Evolutionary conservation across 2,329 filamentous ascomycete genomes (phyloP).

Genomic region (Teratosphaeria zuluensis): DNA sequence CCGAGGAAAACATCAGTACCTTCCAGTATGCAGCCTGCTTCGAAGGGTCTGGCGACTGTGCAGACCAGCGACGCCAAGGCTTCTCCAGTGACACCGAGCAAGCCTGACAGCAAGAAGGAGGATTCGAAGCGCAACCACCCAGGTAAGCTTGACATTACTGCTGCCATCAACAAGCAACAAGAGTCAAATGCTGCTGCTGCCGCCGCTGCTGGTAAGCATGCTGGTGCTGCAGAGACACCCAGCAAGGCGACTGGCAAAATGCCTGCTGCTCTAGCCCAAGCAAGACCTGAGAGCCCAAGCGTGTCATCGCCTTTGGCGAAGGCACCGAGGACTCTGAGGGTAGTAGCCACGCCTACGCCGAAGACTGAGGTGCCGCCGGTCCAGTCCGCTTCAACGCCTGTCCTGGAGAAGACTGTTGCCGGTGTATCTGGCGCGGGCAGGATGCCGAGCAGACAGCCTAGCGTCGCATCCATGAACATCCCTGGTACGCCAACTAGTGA

Average conservation of each 20-base stretch:
- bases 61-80: slow-evolving; percentile 7
- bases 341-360: slow-evolving; percentile 57
- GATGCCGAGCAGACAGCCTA: slow-evolving; percentile 42
- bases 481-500: slow-evolving; percentile 69
- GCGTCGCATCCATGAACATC: slow-evolving; percentile 48
- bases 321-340: slow-evolving; percentile 57
- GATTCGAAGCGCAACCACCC: slow-evolving; percentile 29
- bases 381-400: slow-evolving; percentile 18
- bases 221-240: slow-evolving; percentile 11
- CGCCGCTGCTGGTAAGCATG: slow-evolving; percentile 15
- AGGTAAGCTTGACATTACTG: slow-evolving; percentile 39
- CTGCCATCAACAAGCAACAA: slow-evolving; percentile 23
- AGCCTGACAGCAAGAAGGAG: slow-evolving; percentile 7
- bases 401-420: slow-evolving; percentile 21
- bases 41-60: slow-evolving; percentile 6
- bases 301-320: slow-evolving; percentile 35
- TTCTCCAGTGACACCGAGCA: slow-evolving; percentile 9
- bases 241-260: slow-evolving; percentile 8
- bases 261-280: slow-evolving; percentile 32
- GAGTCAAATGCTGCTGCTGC: slow-evolving; percentile 5
- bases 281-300: slow-evolving; percentile 45
- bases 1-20: slow-evolving; percentile 2
- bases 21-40: slow-evolving; percentile 4
- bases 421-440: slow-evolving; percentile 26
- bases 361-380: slow-evolving; percentile 49